A percentile compares a stretch with the other conserved stretches of the same genome.
Evolutionary conservation across 768 basidiomycete genomes (phyloP).

Genomic region (Pisolithus microcarpus): DNA sequence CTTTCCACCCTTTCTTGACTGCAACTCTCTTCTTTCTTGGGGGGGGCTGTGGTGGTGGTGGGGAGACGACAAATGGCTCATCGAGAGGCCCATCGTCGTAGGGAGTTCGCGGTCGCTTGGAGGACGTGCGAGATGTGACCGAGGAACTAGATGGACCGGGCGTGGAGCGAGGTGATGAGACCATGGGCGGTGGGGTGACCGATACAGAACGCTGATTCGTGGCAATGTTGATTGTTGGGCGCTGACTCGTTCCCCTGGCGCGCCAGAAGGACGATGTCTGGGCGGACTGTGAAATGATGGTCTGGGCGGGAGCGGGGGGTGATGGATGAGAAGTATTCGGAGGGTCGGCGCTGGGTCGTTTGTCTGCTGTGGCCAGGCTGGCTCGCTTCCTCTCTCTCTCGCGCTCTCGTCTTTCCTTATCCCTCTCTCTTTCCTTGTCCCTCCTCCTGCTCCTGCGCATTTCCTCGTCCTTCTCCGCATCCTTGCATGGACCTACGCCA

Average conservation of each 20-base stretch:
- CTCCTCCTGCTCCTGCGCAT: slow-evolving; percentile 46
- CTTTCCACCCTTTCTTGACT: slow-evolving; percentile 82
- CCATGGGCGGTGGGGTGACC: slow-evolving; percentile 64
- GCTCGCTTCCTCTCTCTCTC: slow-evolving; percentile 44
- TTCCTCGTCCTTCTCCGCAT: slow-evolving; percentile 56
- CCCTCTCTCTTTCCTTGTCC: slow-evolving; percentile 39
- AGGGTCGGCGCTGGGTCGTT: slow-evolving; percentile 16
- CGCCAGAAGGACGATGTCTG: slow-evolving; percentile 55
- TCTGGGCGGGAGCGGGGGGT: slow-evolving; percentile 14
- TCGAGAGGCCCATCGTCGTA: slow-evolving; percentile 46
- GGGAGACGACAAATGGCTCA: slow-evolving; percentile 15
- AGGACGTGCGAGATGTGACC: slow-evolving; percentile 67
- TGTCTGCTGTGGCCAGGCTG: slow-evolving; percentile 31
- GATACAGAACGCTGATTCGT: slow-evolving; percentile 65
- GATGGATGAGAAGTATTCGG: slow-evolving; percentile 12
- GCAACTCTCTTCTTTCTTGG: slow-evolving; percentile 56
- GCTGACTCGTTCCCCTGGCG: slow-evolving; percentile 34
- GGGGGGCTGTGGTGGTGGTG: slow-evolving; percentile 23
- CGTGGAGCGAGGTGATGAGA: slow-evolving; percentile 62
- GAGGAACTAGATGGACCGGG: slow-evolving; percentile 73
- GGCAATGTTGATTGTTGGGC: slow-evolving; percentile 65
- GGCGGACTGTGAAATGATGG: slow-evolving; percentile 24
- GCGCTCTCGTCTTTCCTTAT: slow-evolving; percentile 37
- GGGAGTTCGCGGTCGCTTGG: slow-evolving; percentile 73
- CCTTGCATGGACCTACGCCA: slow-evolving; percentile 61